These are phyloP conservation scores for Pezicula radicicola DNA, from an alignment of 2,329 filamentous ascomycete genomes.

Conservation along the genomic window DNA sequence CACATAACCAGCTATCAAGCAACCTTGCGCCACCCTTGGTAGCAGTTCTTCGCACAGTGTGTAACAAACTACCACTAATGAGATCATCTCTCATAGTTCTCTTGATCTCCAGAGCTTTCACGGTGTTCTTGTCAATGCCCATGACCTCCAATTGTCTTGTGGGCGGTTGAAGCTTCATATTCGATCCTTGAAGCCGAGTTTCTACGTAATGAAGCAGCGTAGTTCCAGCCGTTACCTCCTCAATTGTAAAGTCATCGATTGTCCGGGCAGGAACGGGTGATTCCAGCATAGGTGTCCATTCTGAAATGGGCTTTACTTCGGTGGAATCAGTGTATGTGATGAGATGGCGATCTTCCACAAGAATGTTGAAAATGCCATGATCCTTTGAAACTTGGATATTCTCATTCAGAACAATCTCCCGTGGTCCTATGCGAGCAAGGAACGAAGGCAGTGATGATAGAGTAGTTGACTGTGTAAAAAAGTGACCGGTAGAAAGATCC, in stretches of 20 bases:
- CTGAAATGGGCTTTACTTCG: conserved; percentile 34
- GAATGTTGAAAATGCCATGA: conserved; percentile 61
- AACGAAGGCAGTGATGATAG: conserved; percentile 72
- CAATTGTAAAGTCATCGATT: conserved; percentile 54
- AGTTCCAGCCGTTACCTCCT: conserved; percentile 75
- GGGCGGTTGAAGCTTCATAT: conserved; percentile 81
- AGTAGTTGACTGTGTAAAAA: conserved; percentile 77
- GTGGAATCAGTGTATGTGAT: conserved; percentile 65
- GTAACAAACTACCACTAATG: conserved; percentile 80
- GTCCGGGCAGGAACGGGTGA: conserved; percentile 56
- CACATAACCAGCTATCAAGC: conserved; percentile 79
- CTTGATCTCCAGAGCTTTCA: conserved; percentile 85
- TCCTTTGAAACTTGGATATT: conserved; percentile 53
- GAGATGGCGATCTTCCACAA: conserved; percentile 72
- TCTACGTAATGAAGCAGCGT: conserved; percentile 83
- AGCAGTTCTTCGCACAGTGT: conserved; percentile 84
- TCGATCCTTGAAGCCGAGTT: conserved; percentile 71
- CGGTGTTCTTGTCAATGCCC: conserved; percentile 87
- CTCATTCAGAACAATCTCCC: conserved; percentile 79
- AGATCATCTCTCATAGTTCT: conserved; percentile 78
- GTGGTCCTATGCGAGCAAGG: conserved; percentile 76
- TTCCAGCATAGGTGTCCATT: conserved; percentile 77
- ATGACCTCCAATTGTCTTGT: conserved; percentile 77
- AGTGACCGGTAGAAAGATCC: conserved; percentile 91
- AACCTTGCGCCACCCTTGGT: conserved; percentile 89